phyloP scores from a whole-genome alignment of 257 asterid species.

The Rauvolfia tetraphylla region DNA sequence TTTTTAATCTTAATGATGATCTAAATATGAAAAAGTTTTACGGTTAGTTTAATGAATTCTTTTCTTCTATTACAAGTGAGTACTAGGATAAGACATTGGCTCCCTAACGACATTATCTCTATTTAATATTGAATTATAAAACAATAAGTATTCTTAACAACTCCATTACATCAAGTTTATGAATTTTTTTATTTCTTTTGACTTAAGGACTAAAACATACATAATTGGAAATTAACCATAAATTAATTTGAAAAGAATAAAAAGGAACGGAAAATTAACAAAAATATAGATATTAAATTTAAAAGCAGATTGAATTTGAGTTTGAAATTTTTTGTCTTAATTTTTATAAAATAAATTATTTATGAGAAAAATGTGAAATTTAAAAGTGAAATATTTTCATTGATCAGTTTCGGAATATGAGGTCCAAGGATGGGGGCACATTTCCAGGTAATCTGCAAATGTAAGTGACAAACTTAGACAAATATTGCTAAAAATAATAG shows the following conservation, averaged over 20 bases:
- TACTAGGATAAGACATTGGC: slow-evolving; percentile 26
- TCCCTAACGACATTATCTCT: slow-evolving; percentile 5
- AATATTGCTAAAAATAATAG: no score
- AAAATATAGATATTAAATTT: no score
- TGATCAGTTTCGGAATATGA: no score
- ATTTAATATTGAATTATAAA: background rate
- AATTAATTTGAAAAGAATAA: background rate
- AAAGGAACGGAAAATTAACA: background rate
- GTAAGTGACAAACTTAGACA: no score
- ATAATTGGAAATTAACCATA: background rate
- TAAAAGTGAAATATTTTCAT: no score
- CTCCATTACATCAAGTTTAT: slow-evolving; percentile 27
- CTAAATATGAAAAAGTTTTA: background rate
- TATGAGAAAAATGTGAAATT: no score
- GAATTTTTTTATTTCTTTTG: slow-evolving; percentile 7
- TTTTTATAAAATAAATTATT: no score
- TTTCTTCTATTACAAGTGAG: slow-evolving; percentile 27
- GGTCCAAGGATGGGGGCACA: no score
- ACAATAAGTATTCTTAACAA: slow-evolving; percentile 21
- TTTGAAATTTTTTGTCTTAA: no score
- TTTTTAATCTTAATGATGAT: background rate
- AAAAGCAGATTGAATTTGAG: no score
- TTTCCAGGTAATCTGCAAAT: no score
- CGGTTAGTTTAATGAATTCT: background rate
- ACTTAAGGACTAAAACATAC: background rate